Evolutionary conservation across 2,329 filamentous ascomycete genomes (phyloP).

Genomic region (Parafenestella ontariensis): DNA sequence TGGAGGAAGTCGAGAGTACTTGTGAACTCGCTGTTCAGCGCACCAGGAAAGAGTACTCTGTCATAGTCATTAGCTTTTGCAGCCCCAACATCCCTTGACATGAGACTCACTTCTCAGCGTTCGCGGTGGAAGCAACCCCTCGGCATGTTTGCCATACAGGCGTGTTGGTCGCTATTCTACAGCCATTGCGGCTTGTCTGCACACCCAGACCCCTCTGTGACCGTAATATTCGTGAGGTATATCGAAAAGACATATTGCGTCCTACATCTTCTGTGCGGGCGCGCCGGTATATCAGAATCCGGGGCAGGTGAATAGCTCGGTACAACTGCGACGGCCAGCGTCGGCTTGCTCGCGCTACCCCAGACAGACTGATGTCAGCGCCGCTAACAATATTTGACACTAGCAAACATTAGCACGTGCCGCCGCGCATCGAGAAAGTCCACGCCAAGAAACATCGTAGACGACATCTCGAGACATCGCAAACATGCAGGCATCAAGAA

Average conservation of each 20-base stretch:
- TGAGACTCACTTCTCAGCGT: conserved; percentile 65
- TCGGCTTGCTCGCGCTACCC: conserved; percentile 30
- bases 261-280: conserved; percentile 29
- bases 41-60: conserved; percentile 83
- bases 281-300: conserved; percentile 29
- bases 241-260: conserved; percentile 45
- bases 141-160: conserved; percentile 55
- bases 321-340: conserved; percentile 34
- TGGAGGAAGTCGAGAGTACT: conserved; percentile 77
- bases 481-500: conserved; percentile 37
- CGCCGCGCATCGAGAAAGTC: conserved; percentile 34
- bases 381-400: too few species aligned
- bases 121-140: conserved; percentile 64
- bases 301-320: conserved; percentile 32
- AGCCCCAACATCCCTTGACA: not conserved
- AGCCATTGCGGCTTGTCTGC: conserved; percentile 22
- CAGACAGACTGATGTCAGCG: conserved; percentile 8
- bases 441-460: conserved; percentile 33
- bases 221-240: conserved; percentile 35
- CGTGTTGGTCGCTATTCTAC: conserved; percentile 15
- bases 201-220: conserved; percentile 19
- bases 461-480: conserved; percentile 23
- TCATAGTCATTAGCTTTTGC: not conserved
- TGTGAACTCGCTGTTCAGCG: conserved; percentile 92
- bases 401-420: too few species aligned